Evolutionary conservation across 768 basidiomycete genomes (phyloP).

Genomic region (Saitozyma podzolica): DNA sequence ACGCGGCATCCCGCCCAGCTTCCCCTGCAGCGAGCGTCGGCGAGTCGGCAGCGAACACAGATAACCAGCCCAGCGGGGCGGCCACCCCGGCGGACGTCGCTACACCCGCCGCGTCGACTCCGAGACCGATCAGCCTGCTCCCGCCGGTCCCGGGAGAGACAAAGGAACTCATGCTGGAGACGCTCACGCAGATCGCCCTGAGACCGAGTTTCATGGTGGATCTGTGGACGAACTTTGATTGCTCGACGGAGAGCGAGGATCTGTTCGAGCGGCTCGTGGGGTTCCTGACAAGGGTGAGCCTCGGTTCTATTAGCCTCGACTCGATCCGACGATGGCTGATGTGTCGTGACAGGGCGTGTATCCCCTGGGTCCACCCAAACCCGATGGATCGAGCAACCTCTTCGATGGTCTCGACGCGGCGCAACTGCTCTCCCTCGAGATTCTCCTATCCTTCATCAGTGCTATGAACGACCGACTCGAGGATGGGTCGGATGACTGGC

Average conservation of each 20-base stretch:
- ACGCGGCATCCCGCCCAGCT: slow-evolving; percentile 24
- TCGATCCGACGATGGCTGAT: not conserved
- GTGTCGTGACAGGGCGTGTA: slow-evolving; percentile 68
- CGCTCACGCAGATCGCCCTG: slow-evolving; percentile 73
- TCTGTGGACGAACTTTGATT: slow-evolving; percentile 93
- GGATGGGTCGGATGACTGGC: slow-evolving; percentile 63
- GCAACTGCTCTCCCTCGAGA: slow-evolving; percentile 84
- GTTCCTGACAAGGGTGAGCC: slow-evolving; percentile 73
- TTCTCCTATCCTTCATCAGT: slow-evolving; percentile 80
- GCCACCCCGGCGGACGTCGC: slow-evolving; percentile 58
- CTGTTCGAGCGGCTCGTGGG: slow-evolving; percentile 84
- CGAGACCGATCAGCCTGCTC: slow-evolving; percentile 49
- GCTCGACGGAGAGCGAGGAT: slow-evolving; percentile 94
- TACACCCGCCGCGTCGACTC: slow-evolving; percentile 36
- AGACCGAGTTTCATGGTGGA: slow-evolving; percentile 93
- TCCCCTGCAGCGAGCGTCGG: slow-evolving; percentile 19
- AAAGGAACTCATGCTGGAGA: slow-evolving; percentile 85
- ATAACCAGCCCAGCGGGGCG: not conserved
- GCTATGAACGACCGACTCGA: slow-evolving; percentile 75
- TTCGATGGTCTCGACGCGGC: slow-evolving; percentile 60
- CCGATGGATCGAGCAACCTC: slow-evolving; percentile 63
- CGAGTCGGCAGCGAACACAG: not conserved
- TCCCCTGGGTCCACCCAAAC: slow-evolving; percentile 63
- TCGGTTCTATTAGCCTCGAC: not conserved
- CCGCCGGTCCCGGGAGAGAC: slow-evolving; percentile 82